A percentile compares a stretch with the other conserved stretches of the same genome.
phyloP scores from a whole-genome alignment of 352 stramenopile species.

The Globisporangium abappressorium region DNA sequence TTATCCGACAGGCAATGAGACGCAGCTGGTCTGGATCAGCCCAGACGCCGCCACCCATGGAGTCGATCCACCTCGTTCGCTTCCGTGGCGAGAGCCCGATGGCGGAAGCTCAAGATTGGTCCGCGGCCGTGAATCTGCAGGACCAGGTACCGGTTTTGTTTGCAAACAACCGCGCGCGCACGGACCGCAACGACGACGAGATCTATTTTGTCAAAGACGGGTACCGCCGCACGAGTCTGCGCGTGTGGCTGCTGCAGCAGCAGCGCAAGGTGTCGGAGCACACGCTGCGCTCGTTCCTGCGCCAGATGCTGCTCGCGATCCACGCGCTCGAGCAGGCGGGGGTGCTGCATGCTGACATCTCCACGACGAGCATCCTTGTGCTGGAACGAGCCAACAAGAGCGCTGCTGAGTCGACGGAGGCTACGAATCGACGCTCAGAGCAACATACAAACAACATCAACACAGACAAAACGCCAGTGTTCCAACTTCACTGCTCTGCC shows the following conservation, averaged over 20 bases:
- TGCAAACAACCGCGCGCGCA: not conserved
- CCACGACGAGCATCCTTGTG: constrained; percentile 53
- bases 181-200: constrained; percentile 11
- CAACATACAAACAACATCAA: not conserved
- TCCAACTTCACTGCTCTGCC: constrained; percentile 20
- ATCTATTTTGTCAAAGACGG: constrained; percentile 25
- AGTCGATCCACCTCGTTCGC: constrained; percentile 13
- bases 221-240: constrained; percentile 29
- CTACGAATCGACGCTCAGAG: not conserved
- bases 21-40: not conserved
- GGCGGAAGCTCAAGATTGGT: not conserved
- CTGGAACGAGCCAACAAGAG: constrained; percentile 9
- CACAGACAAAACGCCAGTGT: constrained; percentile 3
- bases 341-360: constrained; percentile 50
- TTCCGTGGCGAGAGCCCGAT: not conserved
- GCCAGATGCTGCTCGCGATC: constrained; percentile 60
- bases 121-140: constrained; percentile 3
- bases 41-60: not conserved
- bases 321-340: constrained; percentile 46
- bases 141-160: constrained; percentile 10
- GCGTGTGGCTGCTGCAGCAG: constrained; percentile 37
- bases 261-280: constrained; percentile 26
- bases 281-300: constrained; percentile 49
- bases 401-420: not conserved
- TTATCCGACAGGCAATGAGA: not conserved